These are phyloP conservation scores for Kentomonas sorsogonicus DNA, from an alignment of 208 protist species.

Conservation along the genomic window DNA sequence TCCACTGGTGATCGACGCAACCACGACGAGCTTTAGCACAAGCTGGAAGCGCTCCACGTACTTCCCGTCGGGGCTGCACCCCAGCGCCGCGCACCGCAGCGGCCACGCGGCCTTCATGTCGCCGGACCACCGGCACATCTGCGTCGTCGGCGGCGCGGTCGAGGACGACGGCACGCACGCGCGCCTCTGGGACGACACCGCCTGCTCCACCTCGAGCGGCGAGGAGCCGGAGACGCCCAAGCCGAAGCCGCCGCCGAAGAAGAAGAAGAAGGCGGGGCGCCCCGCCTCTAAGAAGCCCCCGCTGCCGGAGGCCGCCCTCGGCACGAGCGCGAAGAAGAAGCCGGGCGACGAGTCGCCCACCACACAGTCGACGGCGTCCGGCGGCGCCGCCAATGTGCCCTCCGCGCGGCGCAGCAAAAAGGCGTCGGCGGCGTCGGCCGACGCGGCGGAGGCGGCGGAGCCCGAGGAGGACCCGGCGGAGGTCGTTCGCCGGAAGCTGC, in stretches of 20 bases:
- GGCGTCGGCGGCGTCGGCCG: background rate
- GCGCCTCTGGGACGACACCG: too few relatives aligned
- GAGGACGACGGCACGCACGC: too few relatives aligned
- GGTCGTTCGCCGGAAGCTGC: background rate
- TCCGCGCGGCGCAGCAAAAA: background rate
- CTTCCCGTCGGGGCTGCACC: background rate
- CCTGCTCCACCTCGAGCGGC: too few relatives aligned
- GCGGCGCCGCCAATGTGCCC: background rate
- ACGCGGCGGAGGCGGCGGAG: background rate
- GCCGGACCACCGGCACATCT: conserved; percentile 19
- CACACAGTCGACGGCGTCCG: background rate
- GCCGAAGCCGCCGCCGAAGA: too few relatives aligned
- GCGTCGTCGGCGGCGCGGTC: conserved; percentile 24
- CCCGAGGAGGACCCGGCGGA: background rate
- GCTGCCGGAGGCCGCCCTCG: background rate
- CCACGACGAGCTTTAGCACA: background rate
- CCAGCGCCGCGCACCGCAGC: conserved; percentile 11
- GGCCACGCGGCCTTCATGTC: conserved; percentile 16
- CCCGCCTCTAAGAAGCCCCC: too few relatives aligned
- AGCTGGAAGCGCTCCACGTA: conserved; percentile 9
- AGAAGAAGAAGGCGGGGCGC: too few relatives aligned
- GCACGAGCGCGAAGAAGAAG: background rate
- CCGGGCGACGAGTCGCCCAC: background rate
- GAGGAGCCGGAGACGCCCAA: too few relatives aligned
- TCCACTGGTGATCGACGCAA: background rate